phyloP scores from a whole-genome alignment of 345 rosid genomes.

The Bruguiera sexangula region DNA sequence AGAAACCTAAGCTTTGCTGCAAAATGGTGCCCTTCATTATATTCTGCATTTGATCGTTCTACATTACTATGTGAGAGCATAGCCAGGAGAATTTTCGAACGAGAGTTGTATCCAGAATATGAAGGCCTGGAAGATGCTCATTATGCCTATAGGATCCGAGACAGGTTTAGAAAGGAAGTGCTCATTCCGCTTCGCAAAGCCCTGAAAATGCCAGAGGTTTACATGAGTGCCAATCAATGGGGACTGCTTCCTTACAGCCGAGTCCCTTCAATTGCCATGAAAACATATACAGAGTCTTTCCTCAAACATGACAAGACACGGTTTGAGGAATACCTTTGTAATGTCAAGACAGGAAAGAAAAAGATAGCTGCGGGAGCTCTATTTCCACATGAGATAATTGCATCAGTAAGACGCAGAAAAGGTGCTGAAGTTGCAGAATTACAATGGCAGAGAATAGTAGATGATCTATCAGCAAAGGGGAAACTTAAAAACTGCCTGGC shows the following conservation, averaged over 20 bases:
- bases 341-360: conserved; percentile 9
- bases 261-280: conserved; percentile 28
- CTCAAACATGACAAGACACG: conserved; percentile 13
- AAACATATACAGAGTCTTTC: conserved; percentile 15
- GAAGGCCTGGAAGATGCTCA: conserved; percentile 14
- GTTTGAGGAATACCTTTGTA: conserved; percentile 13
- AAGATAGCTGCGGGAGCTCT: conserved; percentile 22
- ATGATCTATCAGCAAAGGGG: conserved; percentile 13
- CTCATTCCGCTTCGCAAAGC: conserved; percentile 21
- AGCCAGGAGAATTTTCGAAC: conserved; percentile 15
- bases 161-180: conserved; percentile 23
- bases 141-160: conserved; percentile 18
- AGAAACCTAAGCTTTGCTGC: conserved; percentile 14
- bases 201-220: conserved; percentile 20
- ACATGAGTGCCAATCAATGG: conserved; percentile 20
- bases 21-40: conserved; percentile 20
- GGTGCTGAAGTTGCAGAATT: conserved; percentile 21
- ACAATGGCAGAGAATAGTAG: conserved; percentile 27
- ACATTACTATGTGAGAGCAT: conserved; percentile 13
- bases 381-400: conserved; percentile 23
- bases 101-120: conserved; percentile 11
- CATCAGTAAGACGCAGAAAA: background rate
- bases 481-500: conserved; percentile 7
- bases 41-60: background rate
- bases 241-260: conserved; percentile 17